Conservation (phyloP, 2,329 filamentous ascomycete species). For the Eutypella sp. region DNA sequence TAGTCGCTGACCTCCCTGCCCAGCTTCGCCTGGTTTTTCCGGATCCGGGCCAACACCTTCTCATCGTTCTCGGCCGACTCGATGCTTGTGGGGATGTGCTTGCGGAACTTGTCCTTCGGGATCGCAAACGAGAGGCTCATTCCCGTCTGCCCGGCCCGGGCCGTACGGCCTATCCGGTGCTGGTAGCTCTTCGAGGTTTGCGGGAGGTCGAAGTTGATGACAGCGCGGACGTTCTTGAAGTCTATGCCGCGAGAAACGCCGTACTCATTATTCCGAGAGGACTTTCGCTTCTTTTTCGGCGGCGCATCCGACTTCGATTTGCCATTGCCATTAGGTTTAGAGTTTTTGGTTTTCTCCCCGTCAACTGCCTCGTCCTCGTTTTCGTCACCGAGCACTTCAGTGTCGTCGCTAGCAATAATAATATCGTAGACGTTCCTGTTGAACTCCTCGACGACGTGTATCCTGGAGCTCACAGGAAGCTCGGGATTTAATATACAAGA, state of each 20-base stretch:
- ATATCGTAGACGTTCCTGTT: slow-evolving; percentile 97
- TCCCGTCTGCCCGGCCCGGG: slow-evolving; percentile 82
- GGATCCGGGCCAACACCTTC: slow-evolving; percentile 73
- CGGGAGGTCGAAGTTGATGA: slow-evolving; percentile 96
- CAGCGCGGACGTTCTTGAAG: slow-evolving; percentile 90
- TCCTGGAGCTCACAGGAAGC: slow-evolving; percentile 83
- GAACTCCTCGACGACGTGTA: slow-evolving; percentile 96
- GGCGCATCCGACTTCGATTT: slow-evolving; percentile 23
- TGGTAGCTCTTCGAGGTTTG: slow-evolving; percentile 85
- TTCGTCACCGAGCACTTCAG: slow-evolving; percentile 71
- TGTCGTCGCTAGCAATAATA: slow-evolving; percentile 92
- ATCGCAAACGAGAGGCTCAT: slow-evolving; percentile 96
- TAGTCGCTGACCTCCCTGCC: slow-evolving; percentile 84
- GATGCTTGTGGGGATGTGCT: slow-evolving; percentile 82
- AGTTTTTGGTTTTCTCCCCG: slow-evolving; percentile 39
- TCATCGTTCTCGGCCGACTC: slow-evolving; percentile 77
- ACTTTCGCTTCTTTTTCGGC: slow-evolving; percentile 60
- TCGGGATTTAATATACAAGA: slow-evolving; percentile 93
- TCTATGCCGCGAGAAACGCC: slow-evolving; percentile 95
- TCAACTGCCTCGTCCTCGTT: slow-evolving; percentile 34
- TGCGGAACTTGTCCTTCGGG: slow-evolving; percentile 73
- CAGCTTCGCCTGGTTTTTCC: slow-evolving; percentile 70
- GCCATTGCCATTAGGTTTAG: slow-evolving; percentile 26
- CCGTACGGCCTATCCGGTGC: slow-evolving; percentile 93
- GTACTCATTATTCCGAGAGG: slow-evolving; percentile 75